phyloP scores from a whole-genome alignment of 2,329 filamentous ascomycete species.

The Botrytis hyacinthi region DNA sequence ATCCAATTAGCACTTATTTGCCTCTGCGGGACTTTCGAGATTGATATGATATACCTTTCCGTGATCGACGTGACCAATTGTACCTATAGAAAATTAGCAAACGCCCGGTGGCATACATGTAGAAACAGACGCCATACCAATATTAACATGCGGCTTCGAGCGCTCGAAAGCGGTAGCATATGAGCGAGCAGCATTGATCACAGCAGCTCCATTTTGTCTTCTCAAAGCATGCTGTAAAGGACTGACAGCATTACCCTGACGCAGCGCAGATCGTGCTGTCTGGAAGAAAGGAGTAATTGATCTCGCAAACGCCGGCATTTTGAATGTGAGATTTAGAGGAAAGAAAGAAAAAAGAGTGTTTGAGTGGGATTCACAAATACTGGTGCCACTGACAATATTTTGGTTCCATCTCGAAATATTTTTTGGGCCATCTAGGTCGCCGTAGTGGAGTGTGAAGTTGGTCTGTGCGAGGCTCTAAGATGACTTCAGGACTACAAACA shows the following conservation, averaged over 20 bases:
- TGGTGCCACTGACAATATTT: conserved; percentile 21
- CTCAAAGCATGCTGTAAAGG: conserved; percentile 71
- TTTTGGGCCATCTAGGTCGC: conserved; percentile 15
- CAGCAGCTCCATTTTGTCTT: conserved; percentile 59
- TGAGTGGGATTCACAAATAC: conserved; percentile 7
- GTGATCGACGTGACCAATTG: conserved; percentile 99
- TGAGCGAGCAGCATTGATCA: conserved; percentile 63
- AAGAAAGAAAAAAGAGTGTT: conserved; percentile 18
- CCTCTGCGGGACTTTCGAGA: not conserved
- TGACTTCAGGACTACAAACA: not conserved
- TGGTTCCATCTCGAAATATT: conserved; percentile 22
- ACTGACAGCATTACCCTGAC: conserved; percentile 66
- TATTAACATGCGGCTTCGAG: conserved; percentile 96
- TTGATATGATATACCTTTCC: conserved; percentile 73
- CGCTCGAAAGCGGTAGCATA: conserved; percentile 73
- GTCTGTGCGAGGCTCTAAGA: conserved; percentile 1
- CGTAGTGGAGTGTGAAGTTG: conserved; percentile 12
- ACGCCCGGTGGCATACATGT: conserved; percentile 11
- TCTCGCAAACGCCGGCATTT: conserved; percentile 79
- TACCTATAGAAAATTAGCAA: conserved; percentile 55
- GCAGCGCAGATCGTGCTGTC: conserved; percentile 73
- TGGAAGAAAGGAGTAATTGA: conserved; percentile 76
- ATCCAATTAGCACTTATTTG: conserved; percentile 12
- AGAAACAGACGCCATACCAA: conserved; percentile 58
- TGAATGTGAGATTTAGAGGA: conserved; percentile 41